Evolutionary conservation across 2,329 filamentous ascomycete species (phyloP), one percentile per base, ranked within the genome.

Genomic region (Didymella arachidicola): DNA sequence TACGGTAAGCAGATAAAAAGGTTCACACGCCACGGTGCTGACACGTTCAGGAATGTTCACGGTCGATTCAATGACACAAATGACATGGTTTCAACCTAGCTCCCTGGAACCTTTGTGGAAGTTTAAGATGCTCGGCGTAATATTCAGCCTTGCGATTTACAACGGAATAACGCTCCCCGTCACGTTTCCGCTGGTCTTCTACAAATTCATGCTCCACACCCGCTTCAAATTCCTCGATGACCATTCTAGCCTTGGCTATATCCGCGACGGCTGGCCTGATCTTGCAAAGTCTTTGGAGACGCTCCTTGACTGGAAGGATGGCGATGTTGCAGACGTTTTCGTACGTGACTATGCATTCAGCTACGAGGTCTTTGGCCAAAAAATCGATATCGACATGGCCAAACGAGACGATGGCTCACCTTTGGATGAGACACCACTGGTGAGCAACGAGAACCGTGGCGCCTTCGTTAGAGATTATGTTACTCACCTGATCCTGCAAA

Each of bases 111-210:
- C 92, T 2, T 81, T 91, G 7, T 95, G 94, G 86, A 95, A 95
- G 72, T 98, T 91, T 69, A 92, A 98, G 75, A 84, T 98, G 19
- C 82, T 97, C 30, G 95, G 95, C 1, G 78, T 97, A 11, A 79
- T 98, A n/a, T 83, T 97, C 63, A 96, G 91, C 1, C 82, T 99
- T 18, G 95, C 95, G 5, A 80, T 98, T 4, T 97, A 95, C 79
- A 99, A 99, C 66, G 94, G 94, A 1, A 82, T 98, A 25, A 97
- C 93, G 0, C 81, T 99, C 1, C 95, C 95, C 0, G 84, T 98
- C 41, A 96, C 90, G 1, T 95, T 99, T 60, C 95, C 95, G 0
- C 84, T 87, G 57, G 91, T 89, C 0, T 84, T 99, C 3, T 99
- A 99, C 77, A 85, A 87, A 52, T 91, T 91, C 66, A 82, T 98